Percentiles rank a stretch among this genome's conserved stretches.
Evolutionary conservation across 192 early-diverging fungal genomes (phyloP).

Genomic region (Entomortierella beljakovae): DNA sequence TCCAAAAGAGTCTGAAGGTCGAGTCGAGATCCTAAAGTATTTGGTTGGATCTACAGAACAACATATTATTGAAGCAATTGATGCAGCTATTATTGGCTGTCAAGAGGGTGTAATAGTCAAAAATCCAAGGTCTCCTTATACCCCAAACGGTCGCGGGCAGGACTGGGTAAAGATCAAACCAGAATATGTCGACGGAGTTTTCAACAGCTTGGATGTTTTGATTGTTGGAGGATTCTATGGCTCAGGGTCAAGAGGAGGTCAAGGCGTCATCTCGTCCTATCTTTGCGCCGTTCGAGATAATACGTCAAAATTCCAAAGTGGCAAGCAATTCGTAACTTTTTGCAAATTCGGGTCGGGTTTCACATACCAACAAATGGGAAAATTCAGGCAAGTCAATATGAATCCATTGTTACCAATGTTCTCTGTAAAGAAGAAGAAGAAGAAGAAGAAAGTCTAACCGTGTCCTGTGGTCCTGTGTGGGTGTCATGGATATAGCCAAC

Average conservation of each 20-base stretch:
- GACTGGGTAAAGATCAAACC: conserved; percentile 86
- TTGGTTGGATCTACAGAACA: conserved; percentile 60
- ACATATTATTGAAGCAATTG: conserved; percentile 71
- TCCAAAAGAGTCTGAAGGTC: conserved; percentile 57
- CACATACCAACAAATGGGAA: conserved; percentile 68
- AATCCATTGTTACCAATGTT: no score
- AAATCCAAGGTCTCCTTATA: conserved; percentile 70
- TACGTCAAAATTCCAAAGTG: conserved; percentile 18
- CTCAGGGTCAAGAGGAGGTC: conserved; percentile 66
- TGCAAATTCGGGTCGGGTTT: conserved; percentile 79
- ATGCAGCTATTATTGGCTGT: conserved; percentile 65
- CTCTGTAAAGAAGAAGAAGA: no score
- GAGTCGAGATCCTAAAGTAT: conserved; percentile 68
- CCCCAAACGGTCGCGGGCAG: conserved; percentile 58
- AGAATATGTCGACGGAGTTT: conserved; percentile 78
- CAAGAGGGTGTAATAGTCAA: conserved; percentile 79
- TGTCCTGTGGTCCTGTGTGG: no score
- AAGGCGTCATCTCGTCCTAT: conserved; percentile 55
- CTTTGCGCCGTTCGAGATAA: conserved; percentile 41
- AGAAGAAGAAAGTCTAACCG: no score
- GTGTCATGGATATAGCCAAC: conserved; percentile 12
- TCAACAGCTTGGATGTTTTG: conserved; percentile 79
- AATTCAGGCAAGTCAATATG: conserved; percentile 64
- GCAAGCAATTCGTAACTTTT: conserved; percentile 64
- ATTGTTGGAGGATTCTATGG: conserved; percentile 75